Conservation (phyloP, 208 protist genomes). For the Crithidia brevicula region DNA sequence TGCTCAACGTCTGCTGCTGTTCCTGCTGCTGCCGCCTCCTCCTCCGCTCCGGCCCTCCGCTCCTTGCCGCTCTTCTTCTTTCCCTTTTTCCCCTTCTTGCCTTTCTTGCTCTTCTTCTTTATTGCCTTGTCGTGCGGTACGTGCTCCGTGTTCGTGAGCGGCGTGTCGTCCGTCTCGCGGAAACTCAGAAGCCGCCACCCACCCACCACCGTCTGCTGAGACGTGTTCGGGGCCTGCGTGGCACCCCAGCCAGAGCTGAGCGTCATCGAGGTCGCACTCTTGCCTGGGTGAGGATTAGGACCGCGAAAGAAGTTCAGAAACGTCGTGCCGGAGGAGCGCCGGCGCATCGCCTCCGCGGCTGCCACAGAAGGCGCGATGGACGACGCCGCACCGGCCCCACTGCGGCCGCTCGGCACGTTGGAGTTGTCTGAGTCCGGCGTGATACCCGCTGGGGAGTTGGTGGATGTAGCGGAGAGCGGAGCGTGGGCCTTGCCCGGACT, state of each 20-base stretch:
- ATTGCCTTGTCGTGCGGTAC: slow-evolving; percentile 20
- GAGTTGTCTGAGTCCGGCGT: slow-evolving; percentile 14
- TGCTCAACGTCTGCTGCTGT: background rate
- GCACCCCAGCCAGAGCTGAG: slow-evolving; percentile 9
- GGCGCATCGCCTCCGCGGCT: slow-evolving; percentile 5
- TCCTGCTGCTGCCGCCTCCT: background rate
- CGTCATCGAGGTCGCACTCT: slow-evolving; percentile 10
- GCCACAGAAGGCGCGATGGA: background rate
- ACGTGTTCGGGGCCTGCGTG: background rate
- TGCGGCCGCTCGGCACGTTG: background rate
- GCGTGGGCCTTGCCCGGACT: background rate
- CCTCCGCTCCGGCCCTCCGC: background rate
- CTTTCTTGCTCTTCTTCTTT: slow-evolving; percentile 19
- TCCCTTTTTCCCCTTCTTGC: slow-evolving; percentile 22
- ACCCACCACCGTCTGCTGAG: slow-evolving; percentile 23
- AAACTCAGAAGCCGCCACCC: slow-evolving; percentile 43
- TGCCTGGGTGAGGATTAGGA: background rate
- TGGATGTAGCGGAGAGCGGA: background rate
- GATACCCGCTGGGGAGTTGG: slow-evolving; percentile 3
- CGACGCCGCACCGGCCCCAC: background rate
- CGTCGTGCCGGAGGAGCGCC: slow-evolving; percentile 1
- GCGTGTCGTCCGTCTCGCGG: slow-evolving; percentile 36
- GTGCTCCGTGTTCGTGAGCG: slow-evolving; percentile 28
- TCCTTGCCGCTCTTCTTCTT: slow-evolving; percentile 26
- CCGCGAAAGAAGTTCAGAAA: slow-evolving; percentile 10